Conservation (phyloP, 805 yeast genomes). For the Candida vartiovaarae region DNA sequence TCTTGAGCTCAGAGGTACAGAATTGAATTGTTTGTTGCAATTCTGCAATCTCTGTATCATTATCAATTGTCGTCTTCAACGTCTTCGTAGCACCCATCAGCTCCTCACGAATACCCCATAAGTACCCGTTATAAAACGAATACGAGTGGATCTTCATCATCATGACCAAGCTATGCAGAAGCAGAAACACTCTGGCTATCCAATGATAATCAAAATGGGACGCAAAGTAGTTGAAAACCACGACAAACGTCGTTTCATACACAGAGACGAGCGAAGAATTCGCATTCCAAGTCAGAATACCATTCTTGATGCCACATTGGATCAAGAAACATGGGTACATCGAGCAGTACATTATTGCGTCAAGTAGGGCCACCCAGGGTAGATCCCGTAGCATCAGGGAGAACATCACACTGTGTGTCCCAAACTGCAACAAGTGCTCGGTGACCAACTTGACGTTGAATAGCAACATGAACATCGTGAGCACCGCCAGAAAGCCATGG, state of each 20-base stretch:
- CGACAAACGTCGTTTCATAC: not conserved
- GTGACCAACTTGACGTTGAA: constrained; percentile 43
- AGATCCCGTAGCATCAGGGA: constrained; percentile 54
- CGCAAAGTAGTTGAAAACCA: not conserved
- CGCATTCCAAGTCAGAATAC: not conserved
- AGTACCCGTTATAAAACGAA: not conserved
- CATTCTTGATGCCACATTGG: not conserved
- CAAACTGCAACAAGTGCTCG: constrained; percentile 43
- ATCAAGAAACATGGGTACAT: not conserved
- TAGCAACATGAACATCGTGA: too few relatives aligned
- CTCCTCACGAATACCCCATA: not conserved
- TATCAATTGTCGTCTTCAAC: too few relatives aligned
- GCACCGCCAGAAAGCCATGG: too few relatives aligned
- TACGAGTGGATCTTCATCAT: not conserved
- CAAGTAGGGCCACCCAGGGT: constrained; percentile 63
- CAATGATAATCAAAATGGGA: not conserved
- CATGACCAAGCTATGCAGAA: not conserved
- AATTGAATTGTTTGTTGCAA: too few relatives aligned
- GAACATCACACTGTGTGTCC: constrained; percentile 49
- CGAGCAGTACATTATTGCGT: constrained; percentile 28
- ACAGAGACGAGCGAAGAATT: not conserved
- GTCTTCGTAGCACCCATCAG: too few relatives aligned
- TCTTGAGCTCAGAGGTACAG: too few relatives aligned
- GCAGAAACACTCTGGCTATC: not conserved
- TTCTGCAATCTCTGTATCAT: too few relatives aligned